Evolutionary conservation across 345 rosid species (phyloP), one percentile per base, ranked within the genome.

Genomic region (Mangifera indica): DNA sequence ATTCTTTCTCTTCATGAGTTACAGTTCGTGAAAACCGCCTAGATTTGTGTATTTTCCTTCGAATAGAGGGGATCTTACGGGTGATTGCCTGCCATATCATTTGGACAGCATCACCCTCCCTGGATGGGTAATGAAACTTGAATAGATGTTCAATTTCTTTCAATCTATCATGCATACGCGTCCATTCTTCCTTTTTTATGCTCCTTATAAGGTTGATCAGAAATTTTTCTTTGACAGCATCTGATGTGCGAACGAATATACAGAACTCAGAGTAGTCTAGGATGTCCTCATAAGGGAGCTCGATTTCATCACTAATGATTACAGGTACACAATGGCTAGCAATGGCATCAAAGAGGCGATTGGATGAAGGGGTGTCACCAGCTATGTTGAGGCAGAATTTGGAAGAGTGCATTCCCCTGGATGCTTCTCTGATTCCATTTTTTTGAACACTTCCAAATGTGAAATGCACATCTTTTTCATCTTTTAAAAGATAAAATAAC

Each of bases 331-430:
- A 95, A 66, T 92, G 98, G 80, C 99, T 95, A 26, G 88, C 98
- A 65, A 92, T 89, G 68, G 99, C 93, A 49, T 95, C 99, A 9
- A 95, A 95, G 63, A 95, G 91, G n/a, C 98, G 96, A 75, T 92
- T 95, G 3, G 98, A 91, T 1, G 97, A 95, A 5, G 99, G 99
- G 7, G 99, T 95, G 71, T 95, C 99, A 0, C 99, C 98, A 7
- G 98, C 99, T 21, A 95, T 89, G 82, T 91, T 93, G 77, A 93
- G 96, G 67, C 99, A 95, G 70, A 95, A 95, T 76, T 93, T 95
- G 15, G 97, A 93, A 5, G 85, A 69, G 73, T 81, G 87, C 99
- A 95, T 95, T 14, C 99, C 99, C 26, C 61, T 72, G 17, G 88
- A 79, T 25, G 98, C 97, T 84, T 85, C 81, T 58, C 22, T 74